These are phyloP conservation scores for Cryphonectria nitschkei DNA, from an alignment of 2,329 filamentous ascomycete genomes.

Conservation along the genomic window DNA sequence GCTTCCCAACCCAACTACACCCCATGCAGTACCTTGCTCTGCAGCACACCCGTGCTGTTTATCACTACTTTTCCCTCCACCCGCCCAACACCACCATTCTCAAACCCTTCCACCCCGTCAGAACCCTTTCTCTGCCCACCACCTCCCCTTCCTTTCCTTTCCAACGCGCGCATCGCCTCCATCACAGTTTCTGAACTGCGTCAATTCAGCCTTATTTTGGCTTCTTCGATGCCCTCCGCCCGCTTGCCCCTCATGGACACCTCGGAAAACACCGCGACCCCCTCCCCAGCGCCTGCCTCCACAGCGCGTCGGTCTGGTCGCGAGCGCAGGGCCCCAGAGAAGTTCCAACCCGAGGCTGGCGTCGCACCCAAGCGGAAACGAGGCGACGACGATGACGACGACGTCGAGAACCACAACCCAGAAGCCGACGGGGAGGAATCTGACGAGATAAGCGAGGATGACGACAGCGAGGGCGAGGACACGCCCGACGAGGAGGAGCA, in stretches of 20 bases:
- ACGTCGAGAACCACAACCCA: slow-evolving; percentile 50
- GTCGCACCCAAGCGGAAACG: slow-evolving; percentile 62
- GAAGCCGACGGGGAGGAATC: slow-evolving; percentile 47
- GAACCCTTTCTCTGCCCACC: background rate
- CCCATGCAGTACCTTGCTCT: background rate
- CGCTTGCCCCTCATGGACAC: slow-evolving; percentile 55
- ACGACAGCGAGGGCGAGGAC: slow-evolving; percentile 41
- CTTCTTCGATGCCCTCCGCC: slow-evolving; percentile 42
- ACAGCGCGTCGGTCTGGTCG: slow-evolving; percentile 69
- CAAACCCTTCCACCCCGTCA: background rate
- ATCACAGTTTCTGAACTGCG: slow-evolving; percentile 32
- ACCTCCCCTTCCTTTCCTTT: slow-evolving; percentile 3
- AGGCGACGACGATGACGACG: slow-evolving; percentile 50
- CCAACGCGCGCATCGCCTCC: slow-evolving; percentile 29
- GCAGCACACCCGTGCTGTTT: slow-evolving; percentile 19
- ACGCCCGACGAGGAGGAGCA: slow-evolving; percentile 52
- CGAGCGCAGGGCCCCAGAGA: slow-evolving; percentile 63
- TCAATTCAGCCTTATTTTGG: slow-evolving; percentile 13
- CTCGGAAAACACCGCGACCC: slow-evolving; percentile 59
- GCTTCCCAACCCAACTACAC: slow-evolving; percentile 14
- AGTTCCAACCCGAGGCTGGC: slow-evolving; percentile 60
- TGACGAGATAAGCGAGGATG: slow-evolving; percentile 32
- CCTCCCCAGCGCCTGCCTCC: slow-evolving; percentile 54
- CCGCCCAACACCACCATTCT: background rate
- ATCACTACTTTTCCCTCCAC: slow-evolving; percentile 21